Evolutionary conservation across 2,329 filamentous ascomycete genomes (phyloP).

Genomic region (Tolypocladium tundrense): DNA sequence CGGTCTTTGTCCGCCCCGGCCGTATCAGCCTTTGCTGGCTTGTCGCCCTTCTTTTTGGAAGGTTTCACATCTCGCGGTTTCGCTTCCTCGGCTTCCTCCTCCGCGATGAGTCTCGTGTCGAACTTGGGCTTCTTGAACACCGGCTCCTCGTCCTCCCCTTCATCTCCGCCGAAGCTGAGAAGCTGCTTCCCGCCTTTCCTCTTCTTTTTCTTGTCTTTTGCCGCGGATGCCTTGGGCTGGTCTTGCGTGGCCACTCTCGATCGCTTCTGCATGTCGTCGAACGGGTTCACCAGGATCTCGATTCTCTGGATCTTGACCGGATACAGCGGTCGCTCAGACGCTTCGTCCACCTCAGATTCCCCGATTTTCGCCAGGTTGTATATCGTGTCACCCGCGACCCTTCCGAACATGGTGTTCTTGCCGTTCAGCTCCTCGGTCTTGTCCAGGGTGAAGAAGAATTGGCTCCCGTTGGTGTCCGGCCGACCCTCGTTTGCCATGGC

Average conservation of each 20-base stretch:
- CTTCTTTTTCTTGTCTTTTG: conserved; percentile 56
- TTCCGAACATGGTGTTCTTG: conserved; percentile 88
- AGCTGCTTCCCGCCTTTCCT: conserved; percentile 66
- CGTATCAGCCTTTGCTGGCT: conserved; percentile 13
- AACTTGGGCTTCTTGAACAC: conserved; percentile 68
- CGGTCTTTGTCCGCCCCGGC: conserved; percentile 10
- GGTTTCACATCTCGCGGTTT: conserved; percentile 14
- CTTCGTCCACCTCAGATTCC: conserved; percentile 71
- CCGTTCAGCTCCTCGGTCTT: conserved; percentile 76
- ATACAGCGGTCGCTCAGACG: conserved; percentile 75
- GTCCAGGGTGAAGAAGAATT: conserved; percentile 92
- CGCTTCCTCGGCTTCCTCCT: conserved; percentile 26
- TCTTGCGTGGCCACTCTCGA: conserved; percentile 43
- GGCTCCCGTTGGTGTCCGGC: conserved; percentile 76
- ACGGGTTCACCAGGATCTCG: conserved; percentile 73
- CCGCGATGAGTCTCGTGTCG: conserved; percentile 62
- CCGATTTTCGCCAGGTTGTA: conserved; percentile 94
- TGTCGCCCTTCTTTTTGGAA: conserved; percentile 16
- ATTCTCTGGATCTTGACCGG: conserved; percentile 66
- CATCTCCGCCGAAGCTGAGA: conserved; percentile 68
- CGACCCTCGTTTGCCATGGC: conserved; percentile 90
- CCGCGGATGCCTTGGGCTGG: conserved; percentile 22
- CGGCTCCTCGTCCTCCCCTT: conserved; percentile 42
- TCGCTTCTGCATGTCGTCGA: conserved; percentile 68
- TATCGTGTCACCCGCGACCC: conserved; percentile 86